Percentiles rank a stretch among this genome's conserved stretches.
Evolutionary conservation across 371 early-diverging fungal species (phyloP).

Genomic region (Lichtheimia hyalospora): DNA sequence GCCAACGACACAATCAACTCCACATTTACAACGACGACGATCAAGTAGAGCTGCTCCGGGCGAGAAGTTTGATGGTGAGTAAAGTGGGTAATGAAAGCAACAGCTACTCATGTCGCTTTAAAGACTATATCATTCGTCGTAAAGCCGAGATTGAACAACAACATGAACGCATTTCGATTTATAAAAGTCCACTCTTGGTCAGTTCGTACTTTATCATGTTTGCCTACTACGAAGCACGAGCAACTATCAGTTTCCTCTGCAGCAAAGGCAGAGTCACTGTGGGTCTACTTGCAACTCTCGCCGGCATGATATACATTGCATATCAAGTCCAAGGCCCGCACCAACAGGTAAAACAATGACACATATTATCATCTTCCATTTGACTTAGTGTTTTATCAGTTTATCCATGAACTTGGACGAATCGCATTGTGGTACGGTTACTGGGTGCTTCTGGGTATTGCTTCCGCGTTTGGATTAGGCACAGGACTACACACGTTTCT

Average conservation of each 20-base stretch:
- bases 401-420: slow-evolving; percentile 10
- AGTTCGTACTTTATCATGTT: slow-evolving; percentile 24
- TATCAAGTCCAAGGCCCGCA: slow-evolving; percentile 25
- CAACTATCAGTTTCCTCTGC: slow-evolving; percentile 12
- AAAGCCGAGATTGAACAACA: slow-evolving; percentile 22
- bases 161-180: slow-evolving; percentile 23
- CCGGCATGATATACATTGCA: slow-evolving; percentile 3
- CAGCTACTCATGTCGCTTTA: not conserved
- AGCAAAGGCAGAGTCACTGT: slow-evolving; percentile 9
- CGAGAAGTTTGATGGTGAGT: slow-evolving; percentile 26
- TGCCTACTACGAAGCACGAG: slow-evolving; percentile 20
- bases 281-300: slow-evolving; percentile 5
- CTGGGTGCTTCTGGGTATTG: slow-evolving; percentile 84
- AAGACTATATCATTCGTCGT: slow-evolving; percentile 26
- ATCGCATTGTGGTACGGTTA: slow-evolving; percentile 74
- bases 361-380: not conserved
- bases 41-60: slow-evolving; percentile 26
- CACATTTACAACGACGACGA: slow-evolving; percentile 13
- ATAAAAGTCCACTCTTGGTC: slow-evolving; percentile 22
- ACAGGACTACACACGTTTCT: slow-evolving; percentile 93
- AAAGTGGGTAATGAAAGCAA: not conserved
- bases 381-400: not conserved
- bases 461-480: slow-evolving; percentile 90
- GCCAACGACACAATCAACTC: too few relatives aligned
- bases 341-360: slow-evolving; percentile 15